Conservation (phyloP, 441 rosid species). For the Pelargonium exstipulatum region DNA sequence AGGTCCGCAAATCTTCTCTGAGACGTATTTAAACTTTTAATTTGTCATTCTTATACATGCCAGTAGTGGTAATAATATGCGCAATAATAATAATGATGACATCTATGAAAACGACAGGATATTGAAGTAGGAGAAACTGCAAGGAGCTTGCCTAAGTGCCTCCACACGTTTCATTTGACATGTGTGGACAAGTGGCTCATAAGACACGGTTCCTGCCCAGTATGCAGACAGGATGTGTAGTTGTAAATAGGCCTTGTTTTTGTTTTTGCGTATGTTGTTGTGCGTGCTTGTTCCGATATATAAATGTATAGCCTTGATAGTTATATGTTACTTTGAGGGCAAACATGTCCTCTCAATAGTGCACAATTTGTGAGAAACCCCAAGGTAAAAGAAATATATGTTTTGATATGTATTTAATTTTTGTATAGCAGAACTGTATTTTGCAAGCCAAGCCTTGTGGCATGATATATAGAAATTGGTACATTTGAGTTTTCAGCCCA, state of each 20-base stretch:
- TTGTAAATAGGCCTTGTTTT: conserved; percentile 8
- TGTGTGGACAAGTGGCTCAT: conserved; percentile 85
- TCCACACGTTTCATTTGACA: conserved; percentile 62
- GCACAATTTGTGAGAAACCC: background rate
- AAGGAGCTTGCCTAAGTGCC: conserved; percentile 63
- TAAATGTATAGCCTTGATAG: background rate
- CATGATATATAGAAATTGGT: no score
- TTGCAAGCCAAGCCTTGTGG: no score
- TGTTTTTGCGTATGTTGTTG: conserved; percentile 11
- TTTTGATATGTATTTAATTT: background rate
- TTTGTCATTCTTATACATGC: background rate
- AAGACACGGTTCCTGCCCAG: conserved; percentile 69
- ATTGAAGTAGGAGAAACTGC: conserved; percentile 54
- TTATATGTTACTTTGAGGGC: background rate
- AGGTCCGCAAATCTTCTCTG: conserved; percentile 32
- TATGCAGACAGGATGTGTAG: conserved; percentile 55
- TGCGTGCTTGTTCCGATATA: conserved; percentile 5
- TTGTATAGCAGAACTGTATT: no score
- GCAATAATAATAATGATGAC: background rate
- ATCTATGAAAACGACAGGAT: conserved; percentile 36
- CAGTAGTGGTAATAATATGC: background rate
- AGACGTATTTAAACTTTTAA: background rate
- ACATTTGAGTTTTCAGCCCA: no score
- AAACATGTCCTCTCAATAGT: no score
- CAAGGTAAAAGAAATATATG: background rate